Percentiles rank a stretch among this genome's conserved stretches.
Conservation (phyloP, 2,329 filamentous ascomycete species). For the Fusarium luffae region DNA sequence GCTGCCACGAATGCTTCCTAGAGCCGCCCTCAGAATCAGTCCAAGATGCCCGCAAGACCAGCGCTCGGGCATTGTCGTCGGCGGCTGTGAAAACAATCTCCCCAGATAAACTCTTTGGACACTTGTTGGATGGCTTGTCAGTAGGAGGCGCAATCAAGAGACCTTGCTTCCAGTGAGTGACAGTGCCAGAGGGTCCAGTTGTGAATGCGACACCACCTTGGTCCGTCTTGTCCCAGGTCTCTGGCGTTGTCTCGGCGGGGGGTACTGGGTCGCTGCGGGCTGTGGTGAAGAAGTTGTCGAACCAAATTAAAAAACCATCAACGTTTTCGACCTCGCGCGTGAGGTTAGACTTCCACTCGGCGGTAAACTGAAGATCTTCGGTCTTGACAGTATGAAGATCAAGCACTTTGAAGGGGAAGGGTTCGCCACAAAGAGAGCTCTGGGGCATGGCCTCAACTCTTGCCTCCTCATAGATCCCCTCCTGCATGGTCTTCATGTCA, state of each 20-base stretch:
- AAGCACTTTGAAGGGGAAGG: constrained; percentile 77
- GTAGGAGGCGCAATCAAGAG: constrained; percentile 75
- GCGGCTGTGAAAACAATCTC: constrained; percentile 77
- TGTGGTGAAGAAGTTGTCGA: constrained; percentile 90
- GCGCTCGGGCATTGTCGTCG: constrained; percentile 73
- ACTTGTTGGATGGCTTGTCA: constrained; percentile 57
- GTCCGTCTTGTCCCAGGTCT: constrained; percentile 68
- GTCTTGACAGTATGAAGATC: constrained; percentile 79
- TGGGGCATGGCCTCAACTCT: constrained; percentile 77
- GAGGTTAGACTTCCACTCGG: constrained; percentile 72
- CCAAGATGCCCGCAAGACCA: constrained; percentile 75
- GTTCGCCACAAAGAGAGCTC: constrained; percentile 67
- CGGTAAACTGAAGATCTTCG: constrained; percentile 80
- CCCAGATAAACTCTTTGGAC: constrained; percentile 70
- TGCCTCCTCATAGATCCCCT: constrained; percentile 83
- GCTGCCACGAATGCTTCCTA: constrained; percentile 62
- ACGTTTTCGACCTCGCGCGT: constrained; percentile 72
- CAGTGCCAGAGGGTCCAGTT: constrained; percentile 79
- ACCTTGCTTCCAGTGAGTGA: constrained; percentile 93
- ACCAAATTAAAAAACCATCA: constrained; percentile 94
- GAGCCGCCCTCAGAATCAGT: constrained; percentile 55
- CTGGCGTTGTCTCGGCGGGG: constrained; percentile 64
- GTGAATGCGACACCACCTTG: constrained; percentile 83
- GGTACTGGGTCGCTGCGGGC: constrained; percentile 64
- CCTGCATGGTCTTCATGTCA: constrained; percentile 91